Conservation (phyloP, 805 yeast genomes). For the Nakazawaea holstii region DNA sequence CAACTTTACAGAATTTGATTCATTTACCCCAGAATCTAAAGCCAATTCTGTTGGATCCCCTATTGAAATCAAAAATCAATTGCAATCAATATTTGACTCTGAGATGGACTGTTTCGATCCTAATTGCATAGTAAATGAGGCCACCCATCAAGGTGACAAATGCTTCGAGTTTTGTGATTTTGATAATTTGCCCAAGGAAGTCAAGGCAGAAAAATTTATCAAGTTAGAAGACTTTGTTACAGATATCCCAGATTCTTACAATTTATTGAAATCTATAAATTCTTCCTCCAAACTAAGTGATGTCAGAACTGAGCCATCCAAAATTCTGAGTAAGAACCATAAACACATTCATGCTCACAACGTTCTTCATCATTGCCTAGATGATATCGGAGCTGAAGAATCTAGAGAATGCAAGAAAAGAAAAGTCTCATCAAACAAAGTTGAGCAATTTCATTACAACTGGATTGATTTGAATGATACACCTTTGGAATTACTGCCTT, state of each 20-base stretch:
- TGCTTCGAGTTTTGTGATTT: conserved; percentile 22
- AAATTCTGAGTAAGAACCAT: neutral
- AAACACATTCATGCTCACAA: conserved; percentile 2
- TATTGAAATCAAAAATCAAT: neutral
- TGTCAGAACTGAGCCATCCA: neutral
- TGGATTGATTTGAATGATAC: conserved; percentile 11
- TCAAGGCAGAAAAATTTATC: neutral
- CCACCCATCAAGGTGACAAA: conserved; percentile 13
- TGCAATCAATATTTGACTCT: conserved; percentile 1
- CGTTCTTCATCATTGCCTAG: conserved; percentile 1
- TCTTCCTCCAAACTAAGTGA: conserved; percentile 6
- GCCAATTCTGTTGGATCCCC: neutral
- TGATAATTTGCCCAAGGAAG: conserved; percentile 14
- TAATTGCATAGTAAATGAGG: neutral
- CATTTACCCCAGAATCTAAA: neutral
- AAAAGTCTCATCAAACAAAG: neutral
- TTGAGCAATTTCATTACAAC: conserved; percentile 10
- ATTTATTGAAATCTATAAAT: neutral
- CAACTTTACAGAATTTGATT: neutral
- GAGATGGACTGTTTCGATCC: neutral
- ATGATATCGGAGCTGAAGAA: neutral
- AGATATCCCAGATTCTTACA: conserved; percentile 3
- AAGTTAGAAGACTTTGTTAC: neutral
- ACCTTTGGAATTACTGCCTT: neutral
- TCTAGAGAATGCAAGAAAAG: neutral